Percentiles rank a stretch among this genome's conserved stretches.
These are phyloP conservation scores for Leucaena leucocephala DNA, from an alignment of 306 rosid genomes.

Conservation along the genomic window DNA sequence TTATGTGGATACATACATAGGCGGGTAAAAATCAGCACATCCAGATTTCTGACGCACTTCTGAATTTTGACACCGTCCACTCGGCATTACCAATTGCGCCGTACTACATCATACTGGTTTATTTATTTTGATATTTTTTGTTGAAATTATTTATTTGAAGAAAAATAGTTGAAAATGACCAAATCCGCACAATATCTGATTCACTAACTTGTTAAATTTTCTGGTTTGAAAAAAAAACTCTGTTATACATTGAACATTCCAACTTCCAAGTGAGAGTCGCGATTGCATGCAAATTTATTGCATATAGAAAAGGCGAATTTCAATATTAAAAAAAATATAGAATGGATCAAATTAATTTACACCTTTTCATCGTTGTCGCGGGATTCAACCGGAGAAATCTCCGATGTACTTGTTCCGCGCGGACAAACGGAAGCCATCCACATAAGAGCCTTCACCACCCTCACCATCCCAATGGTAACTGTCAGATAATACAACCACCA, in stretches of 20 bases:
- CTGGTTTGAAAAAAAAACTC: no score
- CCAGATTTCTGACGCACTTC: not conserved
- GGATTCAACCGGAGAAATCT: constrained; percentile 26
- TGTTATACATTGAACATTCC: not conserved
- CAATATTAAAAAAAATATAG: constrained; percentile 16
- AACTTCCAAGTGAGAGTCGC: no score
- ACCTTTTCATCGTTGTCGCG: constrained; percentile 53
- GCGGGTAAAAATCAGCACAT: not conserved
- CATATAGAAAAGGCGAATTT: not conserved
- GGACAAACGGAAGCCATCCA: constrained; percentile 58
- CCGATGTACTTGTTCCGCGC: constrained; percentile 41
- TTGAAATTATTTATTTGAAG: no score
- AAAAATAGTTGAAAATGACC: not conserved
- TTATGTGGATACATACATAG: not conserved
- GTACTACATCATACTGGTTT: not conserved
- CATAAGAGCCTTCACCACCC: constrained; percentile 57
- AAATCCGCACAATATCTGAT: not conserved
- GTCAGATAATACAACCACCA: constrained; percentile 82
- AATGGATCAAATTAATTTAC: constrained; percentile 38
- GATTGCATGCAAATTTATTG: no score
- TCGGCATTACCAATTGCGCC: not conserved
- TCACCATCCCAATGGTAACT: constrained; percentile 78
- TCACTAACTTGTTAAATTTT: not conserved
- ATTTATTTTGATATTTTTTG: not conserved
- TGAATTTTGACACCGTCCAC: not conserved